These are phyloP conservation scores for Xylaria longipes DNA, from an alignment of 495 filamentous ascomycete species.

Conservation along the genomic window DNA sequence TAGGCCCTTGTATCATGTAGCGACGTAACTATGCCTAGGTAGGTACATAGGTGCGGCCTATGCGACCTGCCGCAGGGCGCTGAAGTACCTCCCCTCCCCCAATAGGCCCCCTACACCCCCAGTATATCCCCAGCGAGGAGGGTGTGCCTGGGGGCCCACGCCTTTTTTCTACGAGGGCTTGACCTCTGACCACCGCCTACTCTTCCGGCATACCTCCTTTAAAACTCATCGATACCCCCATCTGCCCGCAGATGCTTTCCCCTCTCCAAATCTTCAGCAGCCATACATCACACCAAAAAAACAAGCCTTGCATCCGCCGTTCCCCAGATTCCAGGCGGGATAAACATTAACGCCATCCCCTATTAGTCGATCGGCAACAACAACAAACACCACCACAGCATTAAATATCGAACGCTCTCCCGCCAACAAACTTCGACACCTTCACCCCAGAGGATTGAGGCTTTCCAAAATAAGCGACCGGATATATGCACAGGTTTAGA, in stretches of 20 bases:
- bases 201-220: conserved; percentile 39
- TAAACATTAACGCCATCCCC: background rate
- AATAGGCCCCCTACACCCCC: conserved; percentile 17
- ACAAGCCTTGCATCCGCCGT: conserved; percentile 16
- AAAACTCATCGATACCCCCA: conserved; percentile 44
- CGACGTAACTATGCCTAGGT: conserved; percentile 21
- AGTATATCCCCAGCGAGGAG: conserved; percentile 26
- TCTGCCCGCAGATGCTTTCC: conserved; percentile 37
- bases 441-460: background rate
- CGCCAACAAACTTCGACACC: background rate
- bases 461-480: background rate
- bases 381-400: background rate
- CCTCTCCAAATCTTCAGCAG: conserved; percentile 36
- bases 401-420: background rate
- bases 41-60: no score
- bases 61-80: conserved; percentile 5
- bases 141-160: conserved; percentile 20
- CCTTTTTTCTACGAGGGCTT: conserved; percentile 18
- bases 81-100: conserved; percentile 17
- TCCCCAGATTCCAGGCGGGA: conserved; percentile 26
- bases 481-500: background rate
- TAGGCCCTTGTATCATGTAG: conserved; percentile 12
- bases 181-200: conserved; percentile 33
- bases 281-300: conserved; percentile 31
- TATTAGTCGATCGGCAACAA: background rate